Evolutionary conservation across 1,284 basidiomycete species (phyloP), one percentile per base, ranked within the genome.

Genomic region (Sanghuangporus weigelae): DNA sequence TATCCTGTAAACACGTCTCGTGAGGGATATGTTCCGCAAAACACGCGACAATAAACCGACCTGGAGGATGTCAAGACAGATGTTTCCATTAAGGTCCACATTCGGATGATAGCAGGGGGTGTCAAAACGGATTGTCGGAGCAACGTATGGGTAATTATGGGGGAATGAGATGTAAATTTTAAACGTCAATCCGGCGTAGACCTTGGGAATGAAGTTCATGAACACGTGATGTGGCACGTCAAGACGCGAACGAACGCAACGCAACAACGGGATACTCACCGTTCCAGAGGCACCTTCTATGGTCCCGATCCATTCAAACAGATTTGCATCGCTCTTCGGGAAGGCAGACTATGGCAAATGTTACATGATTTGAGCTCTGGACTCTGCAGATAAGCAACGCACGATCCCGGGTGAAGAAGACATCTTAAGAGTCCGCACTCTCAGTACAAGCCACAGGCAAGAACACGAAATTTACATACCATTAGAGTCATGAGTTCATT

Each of bases 81-180:
- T 93, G 38, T 89, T 92, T 42, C 85, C 83, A 16, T 75, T 78
- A 64, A 93, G 81, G 72, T 93, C 92, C 50, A 95, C 90, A 68
- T 95, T 95, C 11, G 91, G 91, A 69, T 93, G 91, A 75, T 84
- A 95, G 76, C 91, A 93, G 4, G 90, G 89, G 2, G 91, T 87
- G 63, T 91, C 89, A 67, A 90, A 92, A 72, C 85, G 88, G 73
- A 95, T 90, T 7, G 81, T 79, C 0, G 93, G 93, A 7, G 93
- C 80, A 7, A 86, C 85, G 73, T 92, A 93, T 12, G 92, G 93
- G 70, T 95, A 95, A 70, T 90, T 92, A 63, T 87, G 76, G 7
- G 92, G 91, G 76, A 94, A 95, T 11, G 82, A 79, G 60, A 95
- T 90, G 6, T 85, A 84, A 67, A 95, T 90, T 68, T 88, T 87